phyloP scores from a whole-genome alignment of 495 filamentous ascomycete species.

The Aeminium ludgeri region DNA sequence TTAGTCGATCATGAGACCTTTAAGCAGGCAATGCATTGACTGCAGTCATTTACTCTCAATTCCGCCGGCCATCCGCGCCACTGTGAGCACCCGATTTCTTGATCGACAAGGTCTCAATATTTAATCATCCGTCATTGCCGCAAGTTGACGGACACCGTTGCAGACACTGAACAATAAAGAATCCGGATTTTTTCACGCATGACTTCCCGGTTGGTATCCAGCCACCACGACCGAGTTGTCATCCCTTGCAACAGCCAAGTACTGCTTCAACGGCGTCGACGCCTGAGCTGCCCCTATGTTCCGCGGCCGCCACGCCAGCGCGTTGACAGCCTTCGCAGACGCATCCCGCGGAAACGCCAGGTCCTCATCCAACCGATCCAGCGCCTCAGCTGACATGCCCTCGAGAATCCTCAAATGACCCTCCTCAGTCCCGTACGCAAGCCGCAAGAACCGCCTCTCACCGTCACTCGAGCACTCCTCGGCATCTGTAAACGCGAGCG shows the following conservation, averaged over 20 bases:
- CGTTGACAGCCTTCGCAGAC: background rate
- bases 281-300: background rate
- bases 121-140: too few relatives aligned
- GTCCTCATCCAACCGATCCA: background rate
- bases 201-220: too few relatives aligned
- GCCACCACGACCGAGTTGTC: background rate
- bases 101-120: too few relatives aligned
- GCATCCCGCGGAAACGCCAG: background rate
- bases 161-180: too few relatives aligned
- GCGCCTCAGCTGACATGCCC: background rate
- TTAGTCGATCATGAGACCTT: too few relatives aligned
- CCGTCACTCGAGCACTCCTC: too few relatives aligned
- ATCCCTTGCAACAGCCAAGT: slow-evolving; percentile 2
- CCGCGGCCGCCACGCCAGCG: background rate
- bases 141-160: too few relatives aligned
- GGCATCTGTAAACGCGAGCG: slow-evolving; percentile 45
- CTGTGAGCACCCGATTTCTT: too few relatives aligned
- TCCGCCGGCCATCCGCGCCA: too few relatives aligned
- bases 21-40: too few relatives aligned
- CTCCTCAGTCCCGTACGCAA: slow-evolving; percentile 1
- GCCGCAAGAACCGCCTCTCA: background rate
- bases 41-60: too few relatives aligned
- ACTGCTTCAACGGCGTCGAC: background rate
- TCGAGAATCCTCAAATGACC: background rate
- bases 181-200: too few relatives aligned